phyloP scores from a whole-genome alignment of 2,329 filamentous ascomycete genomes.

The Clonostachys rhizophaga region DNA sequence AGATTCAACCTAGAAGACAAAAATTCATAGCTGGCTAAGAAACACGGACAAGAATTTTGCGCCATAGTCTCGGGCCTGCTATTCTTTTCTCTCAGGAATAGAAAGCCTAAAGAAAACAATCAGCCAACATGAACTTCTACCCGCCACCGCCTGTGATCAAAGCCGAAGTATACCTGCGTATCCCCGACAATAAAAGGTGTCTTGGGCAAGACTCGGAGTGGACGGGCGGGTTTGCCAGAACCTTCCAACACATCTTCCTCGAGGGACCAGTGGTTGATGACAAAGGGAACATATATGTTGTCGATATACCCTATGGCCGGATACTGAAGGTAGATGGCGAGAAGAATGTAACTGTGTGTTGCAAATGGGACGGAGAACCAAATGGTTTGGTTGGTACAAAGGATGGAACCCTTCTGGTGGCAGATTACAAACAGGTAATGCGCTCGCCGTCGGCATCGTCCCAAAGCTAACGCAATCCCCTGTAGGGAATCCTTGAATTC shows the following conservation, averaged over 20 bases:
- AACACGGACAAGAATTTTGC: too few relatives aligned
- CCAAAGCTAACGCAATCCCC: not conserved
- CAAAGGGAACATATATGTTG: constrained; percentile 25
- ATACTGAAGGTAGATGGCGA: constrained; percentile 23
- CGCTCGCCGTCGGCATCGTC: not conserved
- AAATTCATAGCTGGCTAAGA: too few relatives aligned
- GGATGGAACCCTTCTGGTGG: constrained; percentile 26
- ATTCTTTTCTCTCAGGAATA: too few relatives aligned
- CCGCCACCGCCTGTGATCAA: constrained; percentile 20
- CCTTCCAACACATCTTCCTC: constrained; percentile 30
- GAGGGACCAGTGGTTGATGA: constrained; percentile 26
- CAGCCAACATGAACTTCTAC: constrained; percentile 25
- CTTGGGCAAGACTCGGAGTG: constrained; percentile 25
- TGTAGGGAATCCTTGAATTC: constrained; percentile 27
- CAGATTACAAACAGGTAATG: constrained; percentile 34
- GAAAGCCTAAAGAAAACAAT: too few relatives aligned
- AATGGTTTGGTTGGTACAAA: constrained; percentile 26
- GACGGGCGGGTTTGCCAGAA: constrained; percentile 24
- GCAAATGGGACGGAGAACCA: constrained; percentile 31
- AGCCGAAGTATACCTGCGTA: constrained; percentile 24
- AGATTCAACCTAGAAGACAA: too few relatives aligned
- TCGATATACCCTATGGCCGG: constrained; percentile 31
- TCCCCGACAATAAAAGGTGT: constrained; percentile 26
- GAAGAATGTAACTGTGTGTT: constrained; percentile 20
- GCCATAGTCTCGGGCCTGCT: too few relatives aligned